Percentiles rank a stretch among this genome's conserved stretches.
Evolutionary conservation across 1,139 yeast genomes (phyloP).

Genomic region (Candida sp.): DNA sequence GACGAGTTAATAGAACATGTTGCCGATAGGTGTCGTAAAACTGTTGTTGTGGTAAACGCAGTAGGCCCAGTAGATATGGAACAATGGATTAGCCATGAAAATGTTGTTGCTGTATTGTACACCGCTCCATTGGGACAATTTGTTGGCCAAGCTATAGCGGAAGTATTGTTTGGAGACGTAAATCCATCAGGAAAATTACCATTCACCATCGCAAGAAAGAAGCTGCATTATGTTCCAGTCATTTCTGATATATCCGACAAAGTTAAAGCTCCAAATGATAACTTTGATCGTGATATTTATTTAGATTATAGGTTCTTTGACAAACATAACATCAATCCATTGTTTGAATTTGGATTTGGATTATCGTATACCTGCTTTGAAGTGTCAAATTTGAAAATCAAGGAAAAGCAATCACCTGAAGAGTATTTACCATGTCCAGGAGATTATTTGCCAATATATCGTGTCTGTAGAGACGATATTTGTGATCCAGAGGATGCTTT

Average conservation of each 20-base stretch:
- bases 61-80: constrained; percentile 63
- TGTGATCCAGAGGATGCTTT: constrained; percentile 55
- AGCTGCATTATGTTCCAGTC: constrained; percentile 51
- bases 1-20: constrained; percentile 50
- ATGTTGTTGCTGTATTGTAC: constrained; percentile 54
- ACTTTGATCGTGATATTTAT: constrained; percentile 45
- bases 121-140: constrained; percentile 60
- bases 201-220: constrained; percentile 57
- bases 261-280: constrained; percentile 44
- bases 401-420: constrained; percentile 41
- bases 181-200: constrained; percentile 65
- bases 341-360: constrained; percentile 64
- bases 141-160: constrained; percentile 39
- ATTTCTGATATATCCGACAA: constrained; percentile 33
- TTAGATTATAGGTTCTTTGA: constrained; percentile 58
- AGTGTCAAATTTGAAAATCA: constrained; percentile 35
- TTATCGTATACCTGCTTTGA: constrained; percentile 52
- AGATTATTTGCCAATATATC: constrained; percentile 39
- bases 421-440: constrained; percentile 50
- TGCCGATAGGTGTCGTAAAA: constrained; percentile 48
- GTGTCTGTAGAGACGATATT: constrained; percentile 43
- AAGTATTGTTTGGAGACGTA: constrained; percentile 51
- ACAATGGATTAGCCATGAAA: constrained; percentile 55
- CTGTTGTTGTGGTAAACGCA: constrained; percentile 54
- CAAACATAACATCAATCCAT: constrained; percentile 51